A percentile compares a stretch with the other conserved stretches of the same genome.
phyloP scores from a whole-genome alignment of 2,329 filamentous ascomycete species.

The Decorospora gaudefroyi region DNA sequence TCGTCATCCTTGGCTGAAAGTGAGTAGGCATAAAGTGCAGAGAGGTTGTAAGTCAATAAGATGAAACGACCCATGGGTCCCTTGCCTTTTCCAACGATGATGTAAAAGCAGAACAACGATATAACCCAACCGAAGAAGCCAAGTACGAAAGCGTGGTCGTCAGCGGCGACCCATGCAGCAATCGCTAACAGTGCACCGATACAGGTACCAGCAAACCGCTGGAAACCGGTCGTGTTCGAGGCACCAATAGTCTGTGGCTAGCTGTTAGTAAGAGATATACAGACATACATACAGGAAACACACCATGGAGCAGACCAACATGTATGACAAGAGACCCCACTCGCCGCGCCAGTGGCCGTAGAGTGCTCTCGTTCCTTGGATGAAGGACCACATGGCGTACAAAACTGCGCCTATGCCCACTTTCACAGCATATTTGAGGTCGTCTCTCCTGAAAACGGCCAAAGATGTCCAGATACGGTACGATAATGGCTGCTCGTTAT shows the following conservation, averaged over 20 bases:
- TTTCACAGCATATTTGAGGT: constrained; percentile 82
- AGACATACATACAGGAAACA: background rate
- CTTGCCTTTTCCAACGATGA: constrained; percentile 82
- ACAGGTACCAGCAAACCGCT: constrained; percentile 84
- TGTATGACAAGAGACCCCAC: constrained; percentile 95
- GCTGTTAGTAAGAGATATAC: background rate
- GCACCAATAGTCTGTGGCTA: constrained; percentile 78
- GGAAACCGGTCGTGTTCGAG: constrained; percentile 87
- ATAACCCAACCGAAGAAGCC: constrained; percentile 81
- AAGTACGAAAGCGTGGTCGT: constrained; percentile 75
- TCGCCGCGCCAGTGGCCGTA: constrained; percentile 92
- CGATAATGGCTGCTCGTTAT: constrained; percentile 41
- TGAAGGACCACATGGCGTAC: constrained; percentile 87
- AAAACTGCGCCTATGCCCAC: constrained; percentile 87
- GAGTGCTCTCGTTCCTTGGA: constrained; percentile 73
- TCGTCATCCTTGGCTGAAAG: constrained; percentile 78
- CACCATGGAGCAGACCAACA: constrained; percentile 93
- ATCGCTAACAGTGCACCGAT: constrained; percentile 78
- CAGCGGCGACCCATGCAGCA: constrained; percentile 74
- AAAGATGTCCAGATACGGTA: constrained; percentile 61
- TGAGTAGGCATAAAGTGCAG: constrained; percentile 91
- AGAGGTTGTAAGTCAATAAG: constrained; percentile 93
- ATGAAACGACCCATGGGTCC: constrained; percentile 92
- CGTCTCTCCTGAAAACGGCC: constrained; percentile 64
- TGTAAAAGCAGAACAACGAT: constrained; percentile 82